Conservation (phyloP, 257 asterid genomes). For the Mitragyna speciosa region DNA sequence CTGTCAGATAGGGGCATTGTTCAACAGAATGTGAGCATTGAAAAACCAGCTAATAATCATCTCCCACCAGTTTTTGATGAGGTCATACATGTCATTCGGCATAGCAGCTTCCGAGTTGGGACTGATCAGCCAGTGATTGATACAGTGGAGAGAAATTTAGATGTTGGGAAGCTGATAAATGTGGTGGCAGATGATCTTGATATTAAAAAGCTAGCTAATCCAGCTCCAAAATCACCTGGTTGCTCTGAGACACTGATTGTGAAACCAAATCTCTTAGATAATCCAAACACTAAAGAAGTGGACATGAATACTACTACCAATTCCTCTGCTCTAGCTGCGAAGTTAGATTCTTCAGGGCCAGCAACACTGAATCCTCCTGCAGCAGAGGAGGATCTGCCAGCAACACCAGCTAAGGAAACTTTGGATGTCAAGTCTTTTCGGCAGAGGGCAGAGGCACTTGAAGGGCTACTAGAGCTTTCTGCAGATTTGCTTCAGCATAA, state of each 20-base stretch:
- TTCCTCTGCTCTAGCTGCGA: constrained; percentile 26
- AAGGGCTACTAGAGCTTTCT: constrained; percentile 89
- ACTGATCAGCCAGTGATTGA: constrained; percentile 46
- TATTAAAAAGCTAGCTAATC: constrained; percentile 33
- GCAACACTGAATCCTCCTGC: constrained; percentile 27
- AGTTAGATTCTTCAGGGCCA: constrained; percentile 36
- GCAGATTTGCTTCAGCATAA: constrained; percentile 90
- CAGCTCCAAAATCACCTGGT: constrained; percentile 36
- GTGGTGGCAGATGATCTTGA: constrained; percentile 52
- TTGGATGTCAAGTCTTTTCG: constrained; percentile 74
- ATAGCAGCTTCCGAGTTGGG: constrained; percentile 65
- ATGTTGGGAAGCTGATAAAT: constrained; percentile 49
- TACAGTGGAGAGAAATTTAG: constrained; percentile 36
- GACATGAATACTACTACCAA: constrained; percentile 31
- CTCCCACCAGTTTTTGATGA: constrained; percentile 55
- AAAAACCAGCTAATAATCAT: constrained; percentile 34
- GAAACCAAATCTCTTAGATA: constrained; percentile 37
- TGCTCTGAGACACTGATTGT: constrained; percentile 29
- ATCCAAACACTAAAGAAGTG: constrained; percentile 49
- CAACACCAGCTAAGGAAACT: constrained; percentile 58
- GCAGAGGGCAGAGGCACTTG: constrained; percentile 98
- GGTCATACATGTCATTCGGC: constrained; percentile 63
- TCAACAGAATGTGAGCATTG: constrained; percentile 47
- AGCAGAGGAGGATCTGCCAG: constrained; percentile 46
- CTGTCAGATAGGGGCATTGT: constrained; percentile 36